Base-by-base conservation (phyloP, 1,139 yeast genomes). In the Blastobotrys indianensis region DNA sequence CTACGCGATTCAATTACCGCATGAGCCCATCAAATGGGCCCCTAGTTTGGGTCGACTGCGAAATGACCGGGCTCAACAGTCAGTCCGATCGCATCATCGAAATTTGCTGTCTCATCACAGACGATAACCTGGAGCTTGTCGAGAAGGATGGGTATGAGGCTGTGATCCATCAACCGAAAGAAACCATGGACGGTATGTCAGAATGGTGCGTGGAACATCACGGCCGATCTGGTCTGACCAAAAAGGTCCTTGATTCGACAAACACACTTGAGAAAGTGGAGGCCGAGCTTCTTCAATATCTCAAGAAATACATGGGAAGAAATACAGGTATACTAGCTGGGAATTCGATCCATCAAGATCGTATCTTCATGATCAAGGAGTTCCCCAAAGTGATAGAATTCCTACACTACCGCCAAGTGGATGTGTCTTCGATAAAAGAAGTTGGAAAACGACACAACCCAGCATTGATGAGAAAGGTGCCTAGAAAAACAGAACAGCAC, bases 51-150 rank as follows among this genome's bases (percentile, higher is more conserved):
- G 75, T 88, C 25, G 97, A 88, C 66, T 80, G 86, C 58, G 86
- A 80, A 63, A 94, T 94, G 98, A 94, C 99, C 0, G 99, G 99
- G 0, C 69, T 94, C 41, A 84, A 92, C 57, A 80, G 81, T 20
- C 64, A 70, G 47, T 74, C 74, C 4, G 94, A 87, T 58, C 79
- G 75, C 48, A 90, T 94, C 56, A 85, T 94, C 53, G 98, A 94
- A 65, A 80, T 94, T 30, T 88, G 97, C 62, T 88, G 97, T 62
- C 69, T 90, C 33, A 72, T 94, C 42, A 92, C 99, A 1, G 95
- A 92, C 60, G 87, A 85, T 7, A 67, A 85, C 49, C 71, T 92
- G 53, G 76, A 84, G 46, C 57, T 85, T 2, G 66, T 88, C 1
- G 94, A 85, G 49, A 73, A 72, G 56, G 42, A 65, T 2, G 94